These are phyloP conservation scores for Aspergillus transmontanensis DNA, from an alignment of 2,329 filamentous ascomycete species.

Conservation along the genomic window DNA sequence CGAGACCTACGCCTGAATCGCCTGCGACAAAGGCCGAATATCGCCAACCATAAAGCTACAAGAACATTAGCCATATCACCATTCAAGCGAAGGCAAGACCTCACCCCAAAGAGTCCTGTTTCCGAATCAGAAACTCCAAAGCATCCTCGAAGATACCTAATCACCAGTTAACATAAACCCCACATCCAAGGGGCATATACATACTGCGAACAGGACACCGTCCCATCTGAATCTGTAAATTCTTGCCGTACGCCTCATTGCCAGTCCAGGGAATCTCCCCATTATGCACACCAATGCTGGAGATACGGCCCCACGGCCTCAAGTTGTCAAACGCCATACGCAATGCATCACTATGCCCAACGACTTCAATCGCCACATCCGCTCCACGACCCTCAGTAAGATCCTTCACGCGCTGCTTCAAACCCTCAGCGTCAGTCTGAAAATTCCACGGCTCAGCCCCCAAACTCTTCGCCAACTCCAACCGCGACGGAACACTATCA, in stretches of 20 bases:
- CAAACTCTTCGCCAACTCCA: conserved; percentile 69
- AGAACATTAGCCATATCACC: conserved; percentile 18
- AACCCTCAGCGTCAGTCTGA: conserved; percentile 61
- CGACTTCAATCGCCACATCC: conserved; percentile 79
- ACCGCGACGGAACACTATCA: conserved; percentile 72
- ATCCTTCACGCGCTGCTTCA: conserved; percentile 62
- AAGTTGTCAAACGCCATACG: conserved; percentile 71
- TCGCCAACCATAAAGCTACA: conserved; percentile 72
- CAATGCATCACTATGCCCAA: conserved; percentile 68
- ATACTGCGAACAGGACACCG: conserved; percentile 64
- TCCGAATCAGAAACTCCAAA: conserved; percentile 62
- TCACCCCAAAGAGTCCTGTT: conserved; percentile 66
- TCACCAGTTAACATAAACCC: background rate
- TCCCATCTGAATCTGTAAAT: conserved; percentile 72
- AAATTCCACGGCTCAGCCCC: conserved; percentile 85
- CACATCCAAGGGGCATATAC: background rate
- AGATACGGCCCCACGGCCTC: conserved; percentile 70
- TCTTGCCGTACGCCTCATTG: conserved; percentile 66
- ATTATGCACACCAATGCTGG: conserved; percentile 74
- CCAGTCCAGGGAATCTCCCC: conserved; percentile 68
- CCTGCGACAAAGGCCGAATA: conserved; percentile 67
- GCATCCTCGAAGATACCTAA: conserved; percentile 63
- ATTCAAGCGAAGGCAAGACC: conserved; percentile 27
- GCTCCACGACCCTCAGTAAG: conserved; percentile 77
- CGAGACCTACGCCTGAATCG: conserved; percentile 53